These are phyloP conservation scores for Reticulascus tulasneorum DNA, from an alignment of 2,329 filamentous ascomycete species.

Conservation along the genomic window DNA sequence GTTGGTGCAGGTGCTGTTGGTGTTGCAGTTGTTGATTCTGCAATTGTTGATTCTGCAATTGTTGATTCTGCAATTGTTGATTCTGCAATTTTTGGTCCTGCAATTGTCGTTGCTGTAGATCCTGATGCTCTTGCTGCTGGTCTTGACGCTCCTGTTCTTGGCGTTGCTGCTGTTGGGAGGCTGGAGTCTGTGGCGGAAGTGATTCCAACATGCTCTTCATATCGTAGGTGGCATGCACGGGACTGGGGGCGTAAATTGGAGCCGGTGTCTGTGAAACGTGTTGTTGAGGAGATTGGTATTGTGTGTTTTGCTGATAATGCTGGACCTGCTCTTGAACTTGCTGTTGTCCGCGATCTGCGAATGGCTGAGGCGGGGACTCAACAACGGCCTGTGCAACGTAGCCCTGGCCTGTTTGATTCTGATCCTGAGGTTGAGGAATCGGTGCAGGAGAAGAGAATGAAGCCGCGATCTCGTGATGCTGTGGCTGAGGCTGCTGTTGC, in stretches of 20 bases:
- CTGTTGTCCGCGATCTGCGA: no score
- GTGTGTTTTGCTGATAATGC: background rate
- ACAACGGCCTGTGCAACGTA: background rate
- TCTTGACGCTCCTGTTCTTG: no score
- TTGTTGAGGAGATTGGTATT: background rate
- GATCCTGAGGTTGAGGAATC: background rate
- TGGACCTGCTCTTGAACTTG: no score
- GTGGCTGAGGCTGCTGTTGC: no score
- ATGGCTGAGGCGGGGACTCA: background rate
- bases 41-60: background rate
- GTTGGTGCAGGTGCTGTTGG: no score
- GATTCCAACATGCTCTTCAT: constrained; percentile 5
- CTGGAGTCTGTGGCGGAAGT: background rate
- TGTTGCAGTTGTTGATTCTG: background rate
- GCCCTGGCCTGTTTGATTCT: background rate
- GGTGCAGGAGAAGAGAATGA: background rate
- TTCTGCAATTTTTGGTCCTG: no score
- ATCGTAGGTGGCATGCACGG: constrained; percentile 1
- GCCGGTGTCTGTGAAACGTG: background rate
- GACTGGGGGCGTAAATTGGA: no score
- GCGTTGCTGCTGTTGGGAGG: background rate
- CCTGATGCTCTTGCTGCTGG: background rate
- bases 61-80: background rate
- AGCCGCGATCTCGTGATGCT: no score
- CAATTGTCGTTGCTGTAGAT: no score